Base-by-base conservation (phyloP, 169 alveolate genomes). In the Cyclospora cayetanensis region DNA sequence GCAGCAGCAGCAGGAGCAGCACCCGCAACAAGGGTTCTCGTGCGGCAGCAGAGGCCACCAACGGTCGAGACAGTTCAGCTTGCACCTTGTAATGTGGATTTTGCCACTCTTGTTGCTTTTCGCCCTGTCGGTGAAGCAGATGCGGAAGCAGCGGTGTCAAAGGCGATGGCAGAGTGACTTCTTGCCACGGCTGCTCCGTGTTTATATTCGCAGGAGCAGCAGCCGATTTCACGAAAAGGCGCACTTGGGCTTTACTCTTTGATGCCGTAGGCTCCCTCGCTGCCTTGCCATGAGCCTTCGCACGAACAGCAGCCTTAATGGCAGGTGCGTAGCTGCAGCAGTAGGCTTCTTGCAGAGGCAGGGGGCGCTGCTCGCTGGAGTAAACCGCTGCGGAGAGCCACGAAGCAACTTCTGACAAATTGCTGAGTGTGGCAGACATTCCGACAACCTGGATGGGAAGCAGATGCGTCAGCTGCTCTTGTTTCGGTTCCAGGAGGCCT, bases 371-470 rank as follows among this genome's bases (percentile, higher is more conserved):
- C 29, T 95, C 82, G 15, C 20, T 95, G 43, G 31, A 91, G 88
- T 93, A 96, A 20, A 92, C 90, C 18, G 89, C 84, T 11, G 97
- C 96, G 35, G 90, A 93, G 34, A 95, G 93, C 97, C 97, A 96
- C 66, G 55, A 11, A n/a, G 95, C 94, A 0, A 87, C 92, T 39
- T 87, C 92, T 15, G 42, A 20, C 31, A 87, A 18, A 42, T 96
- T 96, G 25, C 96, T 95, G 27, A 96, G 93, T 35, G 97, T 96
- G 35, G 97, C 97, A 29, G 95, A 89, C 97, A 96, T 96, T 25
- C 95, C 97, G 29, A 95, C 95, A 15, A 96, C 90, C 76, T 96
- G 95, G 29, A 93, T 77, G 18, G 92, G 83, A 18, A 22, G 72
- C 27, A 39, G n/a, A 15, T 29, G 34, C 11, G 4, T 25, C 31